Evolutionary conservation across 192 early-diverging fungal genomes (phyloP).

Genomic region (Gryganskiella cystojenkinii): DNA sequence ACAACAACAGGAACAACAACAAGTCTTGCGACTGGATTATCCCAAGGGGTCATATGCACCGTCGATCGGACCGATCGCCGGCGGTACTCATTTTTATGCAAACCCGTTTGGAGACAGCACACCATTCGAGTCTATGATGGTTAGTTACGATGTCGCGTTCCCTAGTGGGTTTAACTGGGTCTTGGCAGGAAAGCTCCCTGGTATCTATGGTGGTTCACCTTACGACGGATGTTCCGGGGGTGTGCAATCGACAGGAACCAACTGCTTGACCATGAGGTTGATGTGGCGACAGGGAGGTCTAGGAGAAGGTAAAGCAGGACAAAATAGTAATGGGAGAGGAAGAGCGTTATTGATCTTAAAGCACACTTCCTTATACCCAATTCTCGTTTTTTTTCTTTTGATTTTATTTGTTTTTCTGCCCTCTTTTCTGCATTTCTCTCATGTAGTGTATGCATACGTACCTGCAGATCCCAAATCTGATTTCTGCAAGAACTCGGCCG

Average conservation of each 20-base stretch:
- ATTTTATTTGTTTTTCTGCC: too few relatives aligned
- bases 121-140: slow-evolving; percentile 52
- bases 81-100: slow-evolving; percentile 60
- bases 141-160: slow-evolving; percentile 61
- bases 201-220: slow-evolving; percentile 57
- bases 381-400: not conserved
- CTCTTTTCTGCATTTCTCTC: too few relatives aligned
- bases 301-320: slow-evolving; percentile 32
- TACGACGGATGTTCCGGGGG: slow-evolving; percentile 59
- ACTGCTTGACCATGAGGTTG: slow-evolving; percentile 60
- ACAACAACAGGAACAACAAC: not conserved
- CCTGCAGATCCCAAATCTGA: slow-evolving; percentile 37
- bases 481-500: slow-evolving; percentile 40
- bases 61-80: slow-evolving; percentile 22
- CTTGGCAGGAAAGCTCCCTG: slow-evolving; percentile 60
- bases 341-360: too few relatives aligned
- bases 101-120: slow-evolving; percentile 49
- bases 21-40: slow-evolving; percentile 53
- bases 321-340: too few relatives aligned
- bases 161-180: slow-evolving; percentile 57
- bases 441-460: slow-evolving; percentile 59
- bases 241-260: slow-evolving; percentile 50
- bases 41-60: slow-evolving; percentile 58
- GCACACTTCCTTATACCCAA: too few relatives aligned
- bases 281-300: slow-evolving; percentile 59